Percentiles rank a stretch among this genome's conserved stretches.
phyloP scores from a whole-genome alignment of 1,284 basidiomycete species.

The Neolentinus lepideus region DNA sequence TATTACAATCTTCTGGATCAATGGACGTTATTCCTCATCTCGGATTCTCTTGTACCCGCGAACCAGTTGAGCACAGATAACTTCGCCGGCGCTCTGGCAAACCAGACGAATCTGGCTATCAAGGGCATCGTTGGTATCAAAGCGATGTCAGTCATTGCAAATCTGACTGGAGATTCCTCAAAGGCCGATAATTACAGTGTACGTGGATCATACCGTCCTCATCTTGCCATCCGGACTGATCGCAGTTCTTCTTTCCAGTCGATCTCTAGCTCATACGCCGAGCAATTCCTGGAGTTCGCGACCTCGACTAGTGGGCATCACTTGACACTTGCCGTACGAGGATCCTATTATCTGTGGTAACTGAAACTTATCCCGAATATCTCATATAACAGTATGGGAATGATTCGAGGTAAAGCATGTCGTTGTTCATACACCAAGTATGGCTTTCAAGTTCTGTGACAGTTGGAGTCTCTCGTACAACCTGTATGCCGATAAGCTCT shows the following conservation, averaged over 20 bases:
- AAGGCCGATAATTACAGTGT: conserved; percentile 54
- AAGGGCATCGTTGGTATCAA: conserved; percentile 71
- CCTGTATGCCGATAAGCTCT: conserved; percentile 57
- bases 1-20: conserved; percentile 55
- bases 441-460: conserved; percentile 14
- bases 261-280: conserved; percentile 48
- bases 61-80: conserved; percentile 67
- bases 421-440: too few relatives aligned
- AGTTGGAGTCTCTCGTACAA: conserved; percentile 66
- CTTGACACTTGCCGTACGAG: conserved; percentile 31
- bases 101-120: conserved; percentile 75
- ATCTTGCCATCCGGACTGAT: too few relatives aligned
- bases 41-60: conserved; percentile 54
- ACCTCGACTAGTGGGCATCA: conserved; percentile 41
- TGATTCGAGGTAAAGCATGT: conserved; percentile 32
- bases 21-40: conserved; percentile 65
- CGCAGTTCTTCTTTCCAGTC: conserved; percentile 31
- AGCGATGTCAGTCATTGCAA: conserved; percentile 55
- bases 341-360: background rate
- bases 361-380: too few relatives aligned
- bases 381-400: conserved; percentile 34
- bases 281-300: conserved; percentile 45
- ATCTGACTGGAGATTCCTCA: conserved; percentile 39
- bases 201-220: conserved; percentile 1
- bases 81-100: conserved; percentile 62